Evolutionary conservation across 2,329 filamentous ascomycete species (phyloP).

Genomic region (Graphilbum ipis-grandicollis): DNA sequence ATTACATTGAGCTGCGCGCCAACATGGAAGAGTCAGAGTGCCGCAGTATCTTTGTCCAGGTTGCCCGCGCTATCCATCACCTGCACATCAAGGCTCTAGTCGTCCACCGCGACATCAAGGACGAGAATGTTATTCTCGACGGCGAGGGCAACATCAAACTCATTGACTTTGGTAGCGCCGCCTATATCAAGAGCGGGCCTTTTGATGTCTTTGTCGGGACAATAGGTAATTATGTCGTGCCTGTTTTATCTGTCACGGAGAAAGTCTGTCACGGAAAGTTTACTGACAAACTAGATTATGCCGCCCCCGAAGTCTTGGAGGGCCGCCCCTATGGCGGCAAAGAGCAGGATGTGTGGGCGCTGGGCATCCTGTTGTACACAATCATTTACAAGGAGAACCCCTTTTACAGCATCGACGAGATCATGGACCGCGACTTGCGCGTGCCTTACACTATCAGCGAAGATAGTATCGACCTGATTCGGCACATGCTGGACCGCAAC

Average conservation of each 20-base stretch:
- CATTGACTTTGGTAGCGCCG: constrained; percentile 94
- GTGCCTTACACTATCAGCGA: constrained; percentile 82
- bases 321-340: constrained; percentile 86
- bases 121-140: constrained; percentile 93
- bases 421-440: constrained; percentile 89
- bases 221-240: no score
- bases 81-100: constrained; percentile 80
- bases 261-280: no score
- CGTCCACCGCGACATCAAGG: constrained; percentile 96
- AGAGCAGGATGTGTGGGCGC: constrained; percentile 95
- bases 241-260: no score
- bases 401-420: constrained; percentile 97
- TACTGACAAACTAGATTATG: constrained; percentile 57
- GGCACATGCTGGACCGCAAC: constrained; percentile 82
- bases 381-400: constrained; percentile 99
- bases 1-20: constrained; percentile 90
- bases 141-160: constrained; percentile 91
- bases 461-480: constrained; percentile 80
- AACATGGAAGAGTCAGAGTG: constrained; percentile 96
- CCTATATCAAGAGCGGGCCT: constrained; percentile 94
- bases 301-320: constrained; percentile 90
- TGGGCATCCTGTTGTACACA: constrained; percentile 92
- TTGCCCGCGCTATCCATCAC: constrained; percentile 77
- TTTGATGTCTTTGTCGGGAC: constrained; percentile 99
- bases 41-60: constrained; percentile 87